Base-by-base conservation (phyloP, 2,329 filamentous ascomycete species). In the Nectriaceae sp. region DNA sequence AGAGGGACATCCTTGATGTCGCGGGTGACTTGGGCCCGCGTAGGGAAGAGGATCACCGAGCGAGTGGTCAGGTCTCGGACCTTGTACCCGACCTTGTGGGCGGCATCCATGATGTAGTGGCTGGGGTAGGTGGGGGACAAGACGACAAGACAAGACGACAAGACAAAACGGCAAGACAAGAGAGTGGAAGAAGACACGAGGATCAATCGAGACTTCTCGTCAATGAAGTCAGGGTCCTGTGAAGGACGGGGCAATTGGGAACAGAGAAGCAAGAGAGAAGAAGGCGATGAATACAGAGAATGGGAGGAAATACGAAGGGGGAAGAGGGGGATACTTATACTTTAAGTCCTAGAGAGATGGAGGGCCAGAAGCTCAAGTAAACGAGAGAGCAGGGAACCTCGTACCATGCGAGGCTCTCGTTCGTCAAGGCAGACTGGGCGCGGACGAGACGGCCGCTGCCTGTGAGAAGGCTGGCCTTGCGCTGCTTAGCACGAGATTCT, bases 1-100 rank as follows among this genome's bases (percentile, higher is more conserved):
- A 68, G 58, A 35, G 54, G 47, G 15, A 86, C 69, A 54, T 79
- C 68, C 48, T 76, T 77, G 60, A 88, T 76, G 44, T 85, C 80
- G 21, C 84, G 76, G 11, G 79, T 74, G 22, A 88, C 66, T 40
- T 84, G 83, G 2, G 84, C 85, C 53, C 78, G 72, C 2, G 73
- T 72, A 0, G 84, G 84, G 50, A 85, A 87, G 35, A 89, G 74
- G 0, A 79, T 83, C 15, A 89, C 83, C 1, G 78, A 78, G 42
- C 79, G 79, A 26, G 85, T 87, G 8, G 70, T 60, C 22, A 87
- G 69, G 41, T 84, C 75, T 37, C 77, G 75, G 52, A 87, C 65
- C 24, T 75, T 74, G 63, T 83, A 84, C 50, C 80, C 72, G 49
- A 78, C 65, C 49, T 70, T 70, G 54, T 75, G 64, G 45, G 64